These are phyloP conservation scores for Citrus unshiu DNA, from an alignment of 345 rosid genomes.

Conservation along the genomic window DNA sequence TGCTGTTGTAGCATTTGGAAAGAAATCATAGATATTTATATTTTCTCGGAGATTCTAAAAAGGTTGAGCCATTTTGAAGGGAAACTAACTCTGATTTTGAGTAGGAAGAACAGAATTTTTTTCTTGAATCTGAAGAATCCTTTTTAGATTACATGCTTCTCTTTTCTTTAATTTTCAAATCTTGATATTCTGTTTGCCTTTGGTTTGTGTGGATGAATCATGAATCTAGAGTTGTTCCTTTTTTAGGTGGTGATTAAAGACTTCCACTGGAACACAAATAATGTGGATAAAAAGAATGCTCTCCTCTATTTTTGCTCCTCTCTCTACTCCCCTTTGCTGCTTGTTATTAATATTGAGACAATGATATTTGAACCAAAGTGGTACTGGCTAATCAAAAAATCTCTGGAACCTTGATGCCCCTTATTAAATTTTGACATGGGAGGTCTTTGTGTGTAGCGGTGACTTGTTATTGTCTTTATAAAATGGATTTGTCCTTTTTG, in stretches of 20 bases:
- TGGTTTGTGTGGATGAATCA: background rate
- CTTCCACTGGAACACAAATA: background rate
- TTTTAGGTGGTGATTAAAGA: too few species aligned
- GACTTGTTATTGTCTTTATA: too few species aligned
- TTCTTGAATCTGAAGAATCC: slow-evolving; percentile 12
- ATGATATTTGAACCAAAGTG: too few species aligned
- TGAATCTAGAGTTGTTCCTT: background rate
- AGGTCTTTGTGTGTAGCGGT: too few species aligned
- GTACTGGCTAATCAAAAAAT: too few species aligned
- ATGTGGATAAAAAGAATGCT: background rate
- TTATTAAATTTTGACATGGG: too few species aligned
- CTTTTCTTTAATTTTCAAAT: background rate
- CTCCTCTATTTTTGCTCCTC: background rate
- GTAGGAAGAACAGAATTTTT: slow-evolving; percentile 23
- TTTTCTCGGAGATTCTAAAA: slow-evolving; percentile 24
- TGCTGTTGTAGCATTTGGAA: slow-evolving; percentile 42
- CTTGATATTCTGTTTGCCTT: background rate
- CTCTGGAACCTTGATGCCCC: too few species aligned
- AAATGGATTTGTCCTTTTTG: background rate
- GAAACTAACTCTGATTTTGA: slow-evolving; percentile 15
- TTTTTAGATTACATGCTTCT: background rate
- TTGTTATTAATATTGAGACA: background rate
- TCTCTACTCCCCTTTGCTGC: background rate
- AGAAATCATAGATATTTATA: slow-evolving; percentile 12
- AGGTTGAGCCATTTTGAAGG: slow-evolving; percentile 26